Base-by-base conservation (phyloP, 2,329 filamentous ascomycete genomes). In the Pseudogymnoascus sp. region DNA sequence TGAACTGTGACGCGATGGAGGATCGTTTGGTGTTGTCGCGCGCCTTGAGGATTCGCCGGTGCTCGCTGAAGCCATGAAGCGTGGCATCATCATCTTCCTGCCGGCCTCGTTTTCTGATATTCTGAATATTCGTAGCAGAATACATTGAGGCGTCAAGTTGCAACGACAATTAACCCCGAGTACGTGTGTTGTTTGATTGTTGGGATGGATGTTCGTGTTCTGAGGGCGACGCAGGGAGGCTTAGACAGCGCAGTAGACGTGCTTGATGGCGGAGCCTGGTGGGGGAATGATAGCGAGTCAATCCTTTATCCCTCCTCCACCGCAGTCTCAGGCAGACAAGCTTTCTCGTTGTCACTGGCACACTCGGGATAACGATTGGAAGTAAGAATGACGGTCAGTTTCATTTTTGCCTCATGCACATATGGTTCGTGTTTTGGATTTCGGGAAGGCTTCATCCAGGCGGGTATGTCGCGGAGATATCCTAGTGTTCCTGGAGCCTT, bases 1-100 rank as follows among this genome's bases (percentile, higher is more conserved):
- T 39, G 54, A 57, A 10, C 29, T 57, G 29, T 34, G 29, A 57
- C 16, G 29, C 51, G 10, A 57, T 57, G 7, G 51, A 57, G 29
- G 51, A 57, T 34, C 51, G 51, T 36, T 34, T 57, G 29, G n/a
- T 57, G 51, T 57, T 57, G 34, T 57, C 51, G 51, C 51, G 51
- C 29, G 51, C 51, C 51, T 34, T 57, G 26, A 57, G 11, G 51
- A 57, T 57, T 21, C 51, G 51, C n/a, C 71, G 67, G 64, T 74
- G 72, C 47, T 72, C 71, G 60, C 70, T 67, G 64, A 73, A 73
- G 62, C 72, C 69, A 21, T 65, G 64, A 5, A 66, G 65, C 18
- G 37, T 26, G 36, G 26, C 64, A 61, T 62, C 62, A 18, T 71
- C 69, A n/a, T 71, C 71, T 4, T 71, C 70, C 10, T 57, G n/a